phyloP scores from a whole-genome alignment of 148 eudicot genomes.

The Salicornia ramosissima region DNA sequence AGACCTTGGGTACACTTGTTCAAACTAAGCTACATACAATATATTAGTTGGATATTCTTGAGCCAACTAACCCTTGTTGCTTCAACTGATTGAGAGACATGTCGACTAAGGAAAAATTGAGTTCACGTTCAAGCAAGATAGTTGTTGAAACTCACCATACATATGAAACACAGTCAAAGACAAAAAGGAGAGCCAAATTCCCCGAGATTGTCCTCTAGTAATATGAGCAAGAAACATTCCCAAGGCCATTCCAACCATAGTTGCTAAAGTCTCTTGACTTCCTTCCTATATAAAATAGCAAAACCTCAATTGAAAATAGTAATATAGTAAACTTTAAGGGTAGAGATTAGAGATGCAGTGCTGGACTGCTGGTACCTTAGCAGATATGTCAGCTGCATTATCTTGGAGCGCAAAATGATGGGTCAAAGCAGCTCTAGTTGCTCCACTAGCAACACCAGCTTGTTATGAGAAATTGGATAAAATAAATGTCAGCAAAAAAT shows the following conservation, averaged over 20 bases:
- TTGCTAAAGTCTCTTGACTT: conserved; percentile 97
- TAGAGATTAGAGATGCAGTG: conserved; percentile 7
- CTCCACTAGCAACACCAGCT: conserved; percentile 99
- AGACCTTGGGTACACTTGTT: too few species aligned
- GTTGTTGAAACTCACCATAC: conserved; percentile 65
- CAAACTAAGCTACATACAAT: too few species aligned
- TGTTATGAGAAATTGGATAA: conserved; percentile 19
- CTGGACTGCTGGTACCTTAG: conserved; percentile 66
- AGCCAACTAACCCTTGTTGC: too few species aligned
- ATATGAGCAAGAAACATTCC: conserved; percentile 93
- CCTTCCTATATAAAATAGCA: conserved; percentile 63
- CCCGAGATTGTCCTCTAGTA: conserved; percentile 67
- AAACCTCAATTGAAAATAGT: conserved; percentile 9
- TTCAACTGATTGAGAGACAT: too few species aligned
- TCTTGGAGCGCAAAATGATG: conserved; percentile 97
- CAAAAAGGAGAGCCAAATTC: conserved; percentile 82
- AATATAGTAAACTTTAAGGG: not conserved
- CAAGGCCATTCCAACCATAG: conserved; percentile 94
- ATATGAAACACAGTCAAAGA: conserved; percentile 87
- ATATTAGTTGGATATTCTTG: too few species aligned
- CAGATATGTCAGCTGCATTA: conserved; percentile 98
- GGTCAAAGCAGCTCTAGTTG: conserved; percentile 98
- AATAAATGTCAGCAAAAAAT: conserved; percentile 9
- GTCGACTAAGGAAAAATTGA: too few species aligned
- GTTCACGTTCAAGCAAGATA: too few species aligned